Base-by-base conservation (phyloP, 2,329 filamentous ascomycete species). In the Botryotinia narcissicola region DNA sequence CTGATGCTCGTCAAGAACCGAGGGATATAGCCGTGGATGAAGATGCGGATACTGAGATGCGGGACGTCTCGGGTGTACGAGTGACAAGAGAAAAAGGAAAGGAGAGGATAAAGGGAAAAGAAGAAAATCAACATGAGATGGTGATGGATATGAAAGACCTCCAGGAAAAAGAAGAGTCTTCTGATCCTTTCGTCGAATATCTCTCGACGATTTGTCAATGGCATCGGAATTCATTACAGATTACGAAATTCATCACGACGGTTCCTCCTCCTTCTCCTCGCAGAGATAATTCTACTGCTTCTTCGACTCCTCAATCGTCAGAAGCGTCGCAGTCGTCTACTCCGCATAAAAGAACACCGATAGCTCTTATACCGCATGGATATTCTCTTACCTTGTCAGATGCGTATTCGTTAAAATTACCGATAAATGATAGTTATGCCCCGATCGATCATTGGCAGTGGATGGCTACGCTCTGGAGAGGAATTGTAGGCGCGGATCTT, bases 381-480 rank as follows among this genome's bases (percentile, higher is more conserved):
- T 98, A 94, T 82, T 93, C 94, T 75, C 88, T 98, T 59, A 92
- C 91, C 20, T 88, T 92, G 0, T 91, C 93, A 1, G 93, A 98
- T 80, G 85, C 86, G 66, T 95, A 92, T 81, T 92, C 94, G 1
- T 89, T 88, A 72, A 85, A 87, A 22, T 90, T 95, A 61, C 91
- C 92, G 1, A 94, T 97, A 77, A 84, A 87, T 29, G 94, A 97
- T 80, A 86, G 87, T 10, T 97, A 97, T 81, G 88, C 90, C 25
- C 90, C 93, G 0, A 87, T 92, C n/a, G 94, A 97, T 79, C 95
- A 98, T 83, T 98, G 95, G 94, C 93, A 97, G 82, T 98, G 95
- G 95, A 94, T 96, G 86, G 95, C 95, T 51, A 95, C 93, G 61
- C 87, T 98, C 35, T 98, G 95, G 95, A 90, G 95, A 16, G 93